A percentile compares a stretch with the other conserved stretches of the same genome.
Evolutionary conservation across 805 yeast species (phyloP).

Genomic region (Metschnikowia baotianmanensis): DNA sequence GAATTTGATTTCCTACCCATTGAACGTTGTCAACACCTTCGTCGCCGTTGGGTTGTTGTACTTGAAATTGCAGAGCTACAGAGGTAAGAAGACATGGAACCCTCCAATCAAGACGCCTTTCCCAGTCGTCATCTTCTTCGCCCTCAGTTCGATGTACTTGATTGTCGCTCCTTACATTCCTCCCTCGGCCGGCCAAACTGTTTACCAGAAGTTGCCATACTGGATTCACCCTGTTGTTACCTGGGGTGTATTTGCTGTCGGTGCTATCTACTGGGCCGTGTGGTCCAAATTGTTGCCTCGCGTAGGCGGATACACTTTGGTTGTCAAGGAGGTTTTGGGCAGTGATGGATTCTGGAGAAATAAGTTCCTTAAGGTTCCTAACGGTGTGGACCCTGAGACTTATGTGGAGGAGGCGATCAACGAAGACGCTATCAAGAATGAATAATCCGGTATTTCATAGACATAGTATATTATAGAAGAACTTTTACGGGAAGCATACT

Average conservation of each 20-base stretch:
- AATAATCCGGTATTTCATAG: constrained; percentile 2
- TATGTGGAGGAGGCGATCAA: constrained; percentile 19
- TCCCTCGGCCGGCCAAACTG: constrained; percentile 62
- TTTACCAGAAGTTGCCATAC: constrained; percentile 70
- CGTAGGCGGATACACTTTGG: constrained; percentile 50
- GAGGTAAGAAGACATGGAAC: constrained; percentile 57
- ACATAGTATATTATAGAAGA: neutral
- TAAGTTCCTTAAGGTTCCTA: constrained; percentile 43
- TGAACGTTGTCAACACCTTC: constrained; percentile 67
- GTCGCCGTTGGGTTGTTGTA: constrained; percentile 63
- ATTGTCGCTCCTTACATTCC: constrained; percentile 79
- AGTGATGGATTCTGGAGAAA: constrained; percentile 74
- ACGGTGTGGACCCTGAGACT: constrained; percentile 16
- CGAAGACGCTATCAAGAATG: constrained; percentile 14
- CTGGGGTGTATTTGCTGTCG: constrained; percentile 68
- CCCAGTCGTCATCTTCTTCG: constrained; percentile 63
- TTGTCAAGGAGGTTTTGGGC: constrained; percentile 53
- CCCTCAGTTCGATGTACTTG: constrained; percentile 62
- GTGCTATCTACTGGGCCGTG: constrained; percentile 62
- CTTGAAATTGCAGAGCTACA: constrained; percentile 49
- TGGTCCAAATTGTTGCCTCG: constrained; percentile 61
- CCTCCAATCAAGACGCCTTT: constrained; percentile 69
- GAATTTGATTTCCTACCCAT: constrained; percentile 78
- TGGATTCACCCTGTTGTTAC: constrained; percentile 81
- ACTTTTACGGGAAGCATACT: too few species aligned